phyloP scores from a whole-genome alignment of 169 alveolate species.

The Plasmodium sp. region DNA sequence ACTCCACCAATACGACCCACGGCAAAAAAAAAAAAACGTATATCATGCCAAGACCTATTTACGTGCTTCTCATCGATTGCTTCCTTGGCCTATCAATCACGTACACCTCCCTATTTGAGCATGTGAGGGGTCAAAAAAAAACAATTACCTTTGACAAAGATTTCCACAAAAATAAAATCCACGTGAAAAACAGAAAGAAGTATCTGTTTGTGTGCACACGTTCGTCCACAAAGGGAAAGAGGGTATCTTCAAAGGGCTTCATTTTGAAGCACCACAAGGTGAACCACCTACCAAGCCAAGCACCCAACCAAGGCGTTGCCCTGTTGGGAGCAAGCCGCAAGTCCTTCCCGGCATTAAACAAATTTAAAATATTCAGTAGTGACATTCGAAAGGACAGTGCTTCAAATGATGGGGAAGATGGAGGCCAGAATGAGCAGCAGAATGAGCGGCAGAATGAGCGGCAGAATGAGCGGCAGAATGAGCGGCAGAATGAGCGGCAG shows the following conservation, averaged over 20 bases:
- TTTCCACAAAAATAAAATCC: background rate
- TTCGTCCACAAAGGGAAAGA: background rate
- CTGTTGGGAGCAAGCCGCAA: background rate
- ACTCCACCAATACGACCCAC: background rate
- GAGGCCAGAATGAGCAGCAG: no score
- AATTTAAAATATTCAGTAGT: constrained; percentile 12
- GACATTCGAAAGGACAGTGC: background rate
- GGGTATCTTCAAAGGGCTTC: background rate
- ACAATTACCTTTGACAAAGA: background rate
- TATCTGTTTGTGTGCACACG: constrained; percentile 21
- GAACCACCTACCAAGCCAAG: background rate
- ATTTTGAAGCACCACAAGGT: constrained; percentile 3
- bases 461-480: no score
- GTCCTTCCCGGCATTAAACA: background rate
- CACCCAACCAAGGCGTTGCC: background rate
- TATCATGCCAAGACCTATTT: constrained; percentile 62
- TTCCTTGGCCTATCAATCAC: constrained; percentile 25
- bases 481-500: background rate
- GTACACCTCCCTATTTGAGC: constrained; percentile 20
- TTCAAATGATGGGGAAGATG: background rate
- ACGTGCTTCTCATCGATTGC: constrained; percentile 13
- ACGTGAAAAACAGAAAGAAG: constrained; percentile 11
- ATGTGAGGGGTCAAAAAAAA: constrained; percentile 29
- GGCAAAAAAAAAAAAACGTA: background rate
- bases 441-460: no score